These are phyloP conservation scores for Neostapfia colusana DNA, from an alignment of 176 grass and related monocot genomes.

Conservation along the genomic window DNA sequence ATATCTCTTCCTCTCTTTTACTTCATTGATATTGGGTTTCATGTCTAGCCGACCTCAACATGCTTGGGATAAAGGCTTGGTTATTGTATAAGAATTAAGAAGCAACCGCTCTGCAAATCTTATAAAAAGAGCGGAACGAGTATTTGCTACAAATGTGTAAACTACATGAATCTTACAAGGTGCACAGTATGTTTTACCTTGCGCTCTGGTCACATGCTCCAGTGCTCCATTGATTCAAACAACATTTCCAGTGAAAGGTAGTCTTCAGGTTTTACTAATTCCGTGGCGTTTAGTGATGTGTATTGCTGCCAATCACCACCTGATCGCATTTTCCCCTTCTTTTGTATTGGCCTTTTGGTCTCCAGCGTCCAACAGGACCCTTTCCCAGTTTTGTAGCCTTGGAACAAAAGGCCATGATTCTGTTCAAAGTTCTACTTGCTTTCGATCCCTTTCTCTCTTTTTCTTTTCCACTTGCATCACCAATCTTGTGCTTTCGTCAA, in stretches of 20 bases:
- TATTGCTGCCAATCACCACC: slow-evolving; percentile 7
- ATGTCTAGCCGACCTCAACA: too few relatives aligned
- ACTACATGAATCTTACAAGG: neutral
- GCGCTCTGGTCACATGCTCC: neutral
- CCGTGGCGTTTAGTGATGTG: neutral
- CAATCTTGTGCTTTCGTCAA: slow-evolving; percentile 37
- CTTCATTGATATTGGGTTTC: too few relatives aligned
- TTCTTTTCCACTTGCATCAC: slow-evolving; percentile 24
- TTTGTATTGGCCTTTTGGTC: neutral
- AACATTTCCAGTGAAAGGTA: neutral
- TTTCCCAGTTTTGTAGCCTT: neutral
- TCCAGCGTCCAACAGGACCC: neutral
- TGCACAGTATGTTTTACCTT: neutral
- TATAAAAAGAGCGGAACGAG: neutral
- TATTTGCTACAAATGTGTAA: neutral
- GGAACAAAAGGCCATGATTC: slow-evolving; percentile 29
- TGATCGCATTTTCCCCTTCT: neutral
- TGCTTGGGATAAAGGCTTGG: too few relatives aligned
- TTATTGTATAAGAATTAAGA: too few relatives aligned
- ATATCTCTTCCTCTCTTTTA: too few relatives aligned
- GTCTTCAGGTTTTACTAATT: neutral
- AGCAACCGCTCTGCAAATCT: neutral
- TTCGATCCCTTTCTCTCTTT: neutral
- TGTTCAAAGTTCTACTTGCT: slow-evolving; percentile 27
- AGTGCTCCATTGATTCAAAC: neutral